A percentile compares a stretch with the other conserved stretches of the same genome.
phyloP scores from a whole-genome alignment of 2,329 filamentous ascomycete species.

The Ophiosphaerella narmari region DNA sequence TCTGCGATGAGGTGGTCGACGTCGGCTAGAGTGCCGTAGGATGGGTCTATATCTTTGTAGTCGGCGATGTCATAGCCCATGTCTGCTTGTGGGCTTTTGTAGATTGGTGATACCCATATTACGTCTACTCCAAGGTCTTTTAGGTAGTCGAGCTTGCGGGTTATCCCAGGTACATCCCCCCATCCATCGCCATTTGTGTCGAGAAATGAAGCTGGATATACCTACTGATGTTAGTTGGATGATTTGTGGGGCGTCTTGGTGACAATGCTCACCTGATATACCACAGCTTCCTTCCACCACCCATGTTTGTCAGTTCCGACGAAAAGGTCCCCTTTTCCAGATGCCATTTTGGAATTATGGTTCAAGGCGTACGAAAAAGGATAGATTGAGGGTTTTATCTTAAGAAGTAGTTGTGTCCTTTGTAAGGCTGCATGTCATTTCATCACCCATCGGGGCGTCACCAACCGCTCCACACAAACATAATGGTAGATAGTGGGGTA shows the following conservation, averaged over 20 bases:
- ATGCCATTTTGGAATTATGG: not conserved
- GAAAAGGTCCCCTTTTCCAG: slow-evolving; percentile 26
- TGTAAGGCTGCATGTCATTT: not conserved
- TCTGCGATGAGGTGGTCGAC: slow-evolving; percentile 46
- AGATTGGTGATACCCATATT: slow-evolving; percentile 49
- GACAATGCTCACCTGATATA: slow-evolving; percentile 56
- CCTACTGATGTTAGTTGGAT: slow-evolving; percentile 28
- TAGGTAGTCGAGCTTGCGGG: slow-evolving; percentile 60
- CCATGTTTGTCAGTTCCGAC: slow-evolving; percentile 40
- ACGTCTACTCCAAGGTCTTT: slow-evolving; percentile 52
- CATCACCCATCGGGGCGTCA: not conserved
- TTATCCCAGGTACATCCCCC: slow-evolving; percentile 63
- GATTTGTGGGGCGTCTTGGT: not conserved
- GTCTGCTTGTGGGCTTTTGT: slow-evolving; percentile 52
- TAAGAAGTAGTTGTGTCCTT: not conserved
- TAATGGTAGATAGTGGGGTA: not conserved
- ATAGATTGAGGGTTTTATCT: too few relatives aligned
- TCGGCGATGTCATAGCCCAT: slow-evolving; percentile 50
- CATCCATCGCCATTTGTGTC: slow-evolving; percentile 62
- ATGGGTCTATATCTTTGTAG: slow-evolving; percentile 47
- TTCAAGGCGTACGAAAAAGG: too few relatives aligned
- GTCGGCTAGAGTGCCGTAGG: slow-evolving; percentile 46
- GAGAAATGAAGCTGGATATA: slow-evolving; percentile 65
- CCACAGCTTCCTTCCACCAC: slow-evolving; percentile 66
- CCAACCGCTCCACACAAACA: not conserved